These are phyloP conservation scores for Trichosporon faecale DNA, from an alignment of 1,284 basidiomycete species.

Conservation along the genomic window DNA sequence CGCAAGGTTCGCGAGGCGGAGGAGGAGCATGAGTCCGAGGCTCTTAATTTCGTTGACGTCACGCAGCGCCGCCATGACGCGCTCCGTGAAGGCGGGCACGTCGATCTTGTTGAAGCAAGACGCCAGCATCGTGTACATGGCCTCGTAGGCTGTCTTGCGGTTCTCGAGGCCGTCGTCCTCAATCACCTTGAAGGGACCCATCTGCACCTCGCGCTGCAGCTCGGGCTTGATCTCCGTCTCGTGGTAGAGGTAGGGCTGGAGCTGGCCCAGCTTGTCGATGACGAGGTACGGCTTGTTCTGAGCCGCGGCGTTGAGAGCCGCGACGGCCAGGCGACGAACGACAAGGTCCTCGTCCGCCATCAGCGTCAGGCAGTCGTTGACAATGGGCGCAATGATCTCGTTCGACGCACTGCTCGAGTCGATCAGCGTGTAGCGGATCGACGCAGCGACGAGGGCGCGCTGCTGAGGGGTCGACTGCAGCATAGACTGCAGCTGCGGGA, in stretches of 20 bases:
- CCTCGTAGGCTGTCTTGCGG: conserved; percentile 91
- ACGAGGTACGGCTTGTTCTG: conserved; percentile 91
- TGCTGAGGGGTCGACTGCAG: conserved; percentile 58
- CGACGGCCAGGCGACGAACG: conserved; percentile 80
- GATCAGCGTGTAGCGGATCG: conserved; percentile 91
- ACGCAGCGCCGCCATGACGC: conserved; percentile 75
- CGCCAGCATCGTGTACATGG: conserved; percentile 90
- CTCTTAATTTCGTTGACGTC: conserved; percentile 98
- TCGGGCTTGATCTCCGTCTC: conserved; percentile 78
- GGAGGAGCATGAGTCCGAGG: conserved; percentile 90
- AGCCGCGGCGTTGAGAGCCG: conserved; percentile 86
- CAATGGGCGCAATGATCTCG: conserved; percentile 75
- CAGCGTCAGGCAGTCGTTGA: conserved; percentile 85
- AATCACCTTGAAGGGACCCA: conserved; percentile 87
- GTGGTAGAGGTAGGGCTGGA: conserved; percentile 80
- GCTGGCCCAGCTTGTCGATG: conserved; percentile 69
- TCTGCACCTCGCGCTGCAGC: conserved; percentile 85
- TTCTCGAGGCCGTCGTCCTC: conserved; percentile 52
- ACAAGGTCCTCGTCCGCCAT: conserved; percentile 82
- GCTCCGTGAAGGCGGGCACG: conserved; percentile 74
- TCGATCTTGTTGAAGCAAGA: conserved; percentile 84
- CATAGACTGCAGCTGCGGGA: conserved; percentile 67
- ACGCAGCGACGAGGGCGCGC: conserved; percentile 84
- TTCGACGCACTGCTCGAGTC: conserved; percentile 76
- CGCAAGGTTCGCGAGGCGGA: conserved; percentile 80